These are phyloP conservation scores for Saccharomyces jurei DNA, from an alignment of 805 yeast genomes.

Conservation along the genomic window DNA sequence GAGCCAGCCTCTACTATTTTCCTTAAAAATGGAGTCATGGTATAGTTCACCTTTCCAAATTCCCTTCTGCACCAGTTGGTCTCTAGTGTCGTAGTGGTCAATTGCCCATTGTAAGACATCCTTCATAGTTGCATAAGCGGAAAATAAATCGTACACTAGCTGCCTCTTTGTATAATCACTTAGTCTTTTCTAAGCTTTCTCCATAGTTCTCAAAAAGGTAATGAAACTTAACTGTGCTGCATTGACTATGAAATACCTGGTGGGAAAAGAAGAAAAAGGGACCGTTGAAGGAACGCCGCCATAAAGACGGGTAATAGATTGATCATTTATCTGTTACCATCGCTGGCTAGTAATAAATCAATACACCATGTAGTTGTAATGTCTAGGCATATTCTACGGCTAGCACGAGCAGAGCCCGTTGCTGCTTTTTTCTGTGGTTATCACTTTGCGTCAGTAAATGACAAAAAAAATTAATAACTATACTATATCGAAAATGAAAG, in stretches of 20 bases:
- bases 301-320: background rate
- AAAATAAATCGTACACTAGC: background rate
- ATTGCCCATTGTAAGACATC: conserved; percentile 9
- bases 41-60: conserved; percentile 27
- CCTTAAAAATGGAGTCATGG: background rate
- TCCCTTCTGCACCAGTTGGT: conserved; percentile 23
- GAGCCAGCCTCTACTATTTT: conserved; percentile 25
- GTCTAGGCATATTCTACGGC: background rate
- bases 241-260: background rate
- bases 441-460: background rate
- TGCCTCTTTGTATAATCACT: background rate
- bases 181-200: background rate
- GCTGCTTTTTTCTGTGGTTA: background rate
- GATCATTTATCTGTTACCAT: background rate
- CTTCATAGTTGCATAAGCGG: conserved; percentile 6
- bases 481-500: background rate
- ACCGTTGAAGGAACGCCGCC: background rate
- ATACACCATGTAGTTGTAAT: background rate
- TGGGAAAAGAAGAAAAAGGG: background rate
- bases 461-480: too few species aligned
- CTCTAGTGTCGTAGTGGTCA: conserved; percentile 19
- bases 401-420: background rate
- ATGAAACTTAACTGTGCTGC: background rate
- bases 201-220: background rate
- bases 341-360: background rate